A percentile compares a stretch with the other conserved stretches of the same genome.
Conservation (phyloP, 1,284 basidiomycete species). For the Afroboletus lepidellus region DNA sequence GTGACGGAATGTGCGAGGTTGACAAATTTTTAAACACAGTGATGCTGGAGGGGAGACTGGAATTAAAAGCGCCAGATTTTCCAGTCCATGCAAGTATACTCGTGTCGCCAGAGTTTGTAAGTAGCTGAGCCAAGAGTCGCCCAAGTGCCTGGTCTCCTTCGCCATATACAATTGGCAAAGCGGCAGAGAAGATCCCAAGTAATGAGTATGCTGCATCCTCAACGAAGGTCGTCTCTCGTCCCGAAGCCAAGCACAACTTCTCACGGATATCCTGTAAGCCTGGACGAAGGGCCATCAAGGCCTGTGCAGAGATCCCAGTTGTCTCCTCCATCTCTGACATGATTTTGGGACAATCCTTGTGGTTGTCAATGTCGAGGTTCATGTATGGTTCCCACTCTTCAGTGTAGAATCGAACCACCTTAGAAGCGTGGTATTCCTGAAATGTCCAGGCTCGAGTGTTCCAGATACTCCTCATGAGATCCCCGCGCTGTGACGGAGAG, state of each 20-base stretch:
- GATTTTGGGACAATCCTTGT: slow-evolving; percentile 1
- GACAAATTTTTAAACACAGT: neutral
- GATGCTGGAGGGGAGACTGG: neutral
- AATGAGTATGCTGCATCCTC: slow-evolving; percentile 1
- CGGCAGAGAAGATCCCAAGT: neutral
- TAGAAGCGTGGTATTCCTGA: slow-evolving; percentile 8
- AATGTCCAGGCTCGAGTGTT: slow-evolving; percentile 14
- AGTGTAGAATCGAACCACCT: neutral
- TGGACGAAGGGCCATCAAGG: neutral
- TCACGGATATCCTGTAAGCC: neutral
- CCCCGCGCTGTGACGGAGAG: slow-evolving; percentile 1
- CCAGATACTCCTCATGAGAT: slow-evolving; percentile 3
- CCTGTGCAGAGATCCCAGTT: neutral
- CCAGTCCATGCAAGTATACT: neutral
- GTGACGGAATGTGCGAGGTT: neutral
- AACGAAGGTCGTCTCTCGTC: neutral
- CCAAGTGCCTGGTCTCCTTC: neutral
- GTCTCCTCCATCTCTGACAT: slow-evolving; percentile 1
- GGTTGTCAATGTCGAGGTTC: neutral
- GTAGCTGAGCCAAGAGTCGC: neutral
- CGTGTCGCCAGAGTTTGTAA: neutral
- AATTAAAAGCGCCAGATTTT: neutral
- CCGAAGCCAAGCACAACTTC: neutral
- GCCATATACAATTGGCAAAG: neutral
- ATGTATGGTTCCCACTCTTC: slow-evolving; percentile 2